Base-by-base conservation (phyloP, 1,284 basidiomycete genomes). In the Mrakiaceae sp. region DNA sequence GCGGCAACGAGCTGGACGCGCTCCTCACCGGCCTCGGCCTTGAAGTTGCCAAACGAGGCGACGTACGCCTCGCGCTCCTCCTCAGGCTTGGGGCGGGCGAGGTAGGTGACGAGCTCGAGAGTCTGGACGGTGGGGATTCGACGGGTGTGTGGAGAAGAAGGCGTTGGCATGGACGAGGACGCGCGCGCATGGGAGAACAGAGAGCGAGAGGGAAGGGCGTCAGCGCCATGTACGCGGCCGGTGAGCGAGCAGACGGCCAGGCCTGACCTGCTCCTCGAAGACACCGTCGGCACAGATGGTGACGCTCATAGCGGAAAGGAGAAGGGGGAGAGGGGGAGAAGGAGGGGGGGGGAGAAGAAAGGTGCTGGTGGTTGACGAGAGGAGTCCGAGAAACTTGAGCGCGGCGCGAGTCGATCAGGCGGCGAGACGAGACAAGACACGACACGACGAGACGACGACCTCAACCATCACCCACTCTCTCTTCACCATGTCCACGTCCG, bases 61-160 rank as follows among this genome's bases (percentile, higher is more conserved):
- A 85, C 79, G 71, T 83, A 83, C 0, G 80, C 75, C 52, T 80
- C 74, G 64, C 84, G 83, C 69, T 87, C 85, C 59, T 86, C 84
- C 58, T 89, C 87, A 66, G 87, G 78, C 69, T 80, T 79, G 67
- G 82, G 80, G 71, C 85, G 81, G 46, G 85, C 81, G 68, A 90
- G 78, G 76, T 90, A 93, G 71, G 84, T 83, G 55, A 88, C 83
- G 54, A 92, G 79, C 73, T 93, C 90, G 72, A 62, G 16, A 58
- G 58, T n/a, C 60, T 63, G 12, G 16, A n/a, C 4, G 42, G 47
- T 61, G n/a, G 44, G 27, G 27, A 27, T 27, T 27, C 27, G 27
- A 27, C 27, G 27, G 42, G 44, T 62, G 60, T 58, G 58, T 52
- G 44, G 44, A 39, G n/a, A 27, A 40, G 44, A 16, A 58, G 11